phyloP scores from a whole-genome alignment of 2,329 filamentous ascomycete species.

The Elsinoe batatas region DNA sequence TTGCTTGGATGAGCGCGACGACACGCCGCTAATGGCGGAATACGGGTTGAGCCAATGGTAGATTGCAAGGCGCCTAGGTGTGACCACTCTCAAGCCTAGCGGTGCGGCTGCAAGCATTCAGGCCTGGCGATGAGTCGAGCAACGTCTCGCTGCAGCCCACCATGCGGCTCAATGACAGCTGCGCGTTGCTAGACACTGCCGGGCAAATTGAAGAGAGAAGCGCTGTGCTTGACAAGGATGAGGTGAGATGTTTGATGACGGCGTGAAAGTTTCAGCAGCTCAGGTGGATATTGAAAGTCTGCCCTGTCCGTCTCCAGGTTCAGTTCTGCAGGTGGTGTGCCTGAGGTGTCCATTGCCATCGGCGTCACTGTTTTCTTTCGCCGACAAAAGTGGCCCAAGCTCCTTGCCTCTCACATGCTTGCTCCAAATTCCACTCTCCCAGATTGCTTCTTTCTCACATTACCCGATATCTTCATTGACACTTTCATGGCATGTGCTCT shows the following conservation, averaged over 20 bases:
- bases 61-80: not conserved
- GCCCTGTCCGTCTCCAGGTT: no score
- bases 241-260: conserved; percentile 4
- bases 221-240: not conserved
- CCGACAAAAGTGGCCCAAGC: not conserved
- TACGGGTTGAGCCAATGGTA: not conserved
- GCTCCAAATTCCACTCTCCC: no score
- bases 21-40: not conserved
- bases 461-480: not conserved
- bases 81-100: conserved; percentile 4
- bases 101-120: conserved; percentile 10
- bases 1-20: not conserved
- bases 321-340: no score
- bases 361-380: not conserved
- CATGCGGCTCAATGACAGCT: not conserved
- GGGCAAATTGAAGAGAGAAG: not conserved
- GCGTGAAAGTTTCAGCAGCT: not conserved
- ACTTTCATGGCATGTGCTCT: no score
- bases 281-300: not conserved
- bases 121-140: not conserved
- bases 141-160: not conserved
- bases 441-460: not conserved
- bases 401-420: not conserved
- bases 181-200: not conserved
- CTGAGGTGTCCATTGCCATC: not conserved